Base-by-base conservation (phyloP, 495 filamentous ascomycete genomes). In the Saxophila tyrrhenica region DNA sequence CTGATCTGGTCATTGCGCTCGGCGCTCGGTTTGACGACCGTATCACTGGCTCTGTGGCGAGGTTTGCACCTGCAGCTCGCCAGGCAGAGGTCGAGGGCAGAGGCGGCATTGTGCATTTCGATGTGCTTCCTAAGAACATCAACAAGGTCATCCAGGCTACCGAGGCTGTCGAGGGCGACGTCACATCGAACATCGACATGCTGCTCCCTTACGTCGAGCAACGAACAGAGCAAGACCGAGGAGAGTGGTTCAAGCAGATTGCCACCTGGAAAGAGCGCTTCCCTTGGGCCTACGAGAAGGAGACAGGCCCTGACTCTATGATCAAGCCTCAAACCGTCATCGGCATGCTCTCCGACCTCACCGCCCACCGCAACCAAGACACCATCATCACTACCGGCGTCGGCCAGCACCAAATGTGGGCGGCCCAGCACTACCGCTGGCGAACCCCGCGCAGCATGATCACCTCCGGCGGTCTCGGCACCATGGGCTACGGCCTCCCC, bases 401-500 rank as follows among this genome's bases (percentile, higher is more conserved):
- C 29, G 90, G 91, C 32, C 89, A 95, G 66, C 90, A 96, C 67
- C 91, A 95, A 71, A 96, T 97, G 91, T 95, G 91, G 91, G 74
- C 85, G 8, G 89, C 89, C 9, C 89, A 97, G 70, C 87, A 95
- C 69, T 97, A 85, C 75, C 81, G 88, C 51, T 97, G 90, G 89
- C 75, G 85, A 38, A 69, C 87, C 59, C 88, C 89, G 21, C 80
- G 90, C 39, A 85, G 86, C 50, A 85, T 94, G 81, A 81, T 94
- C 68, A 91, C 89, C 15, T 95, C 88, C 11, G 89, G 89, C 63
- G 88, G 89, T 57, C 78, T 94, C 13, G 91, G 91, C 46, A 97
- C 91, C 11, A 96, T 97, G 91, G 91, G 91, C 47, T 97, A 75
- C 70, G 91, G 91, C 53, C 81, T 96, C 32, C 91, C 91, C 13